Conservation (phyloP, 1,284 basidiomycete genomes). For the Prillingera fragicola region DNA sequence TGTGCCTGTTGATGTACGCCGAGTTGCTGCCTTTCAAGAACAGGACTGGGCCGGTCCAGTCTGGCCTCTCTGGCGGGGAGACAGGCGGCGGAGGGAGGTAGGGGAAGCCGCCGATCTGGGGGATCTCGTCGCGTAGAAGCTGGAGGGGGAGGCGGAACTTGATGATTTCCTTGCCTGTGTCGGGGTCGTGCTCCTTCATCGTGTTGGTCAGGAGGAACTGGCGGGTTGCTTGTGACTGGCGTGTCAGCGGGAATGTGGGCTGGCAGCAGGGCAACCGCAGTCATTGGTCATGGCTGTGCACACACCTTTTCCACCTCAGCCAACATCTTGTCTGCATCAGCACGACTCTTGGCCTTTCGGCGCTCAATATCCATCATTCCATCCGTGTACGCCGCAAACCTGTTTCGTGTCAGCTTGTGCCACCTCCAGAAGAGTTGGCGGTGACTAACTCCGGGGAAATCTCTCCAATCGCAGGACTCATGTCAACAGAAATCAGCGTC, state of each 20-base stretch:
- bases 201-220: conserved; percentile 58
- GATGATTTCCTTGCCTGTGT: conserved; percentile 29
- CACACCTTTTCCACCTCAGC: conserved; percentile 49
- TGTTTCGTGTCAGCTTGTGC: conserved; percentile 11
- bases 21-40: conserved; percentile 54
- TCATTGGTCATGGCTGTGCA: too few species aligned
- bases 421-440: not conserved
- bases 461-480: conserved; percentile 52
- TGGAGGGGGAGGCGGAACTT: conserved; percentile 53
- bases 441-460: conserved; percentile 51
- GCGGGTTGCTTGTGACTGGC: conserved; percentile 50
- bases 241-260: not conserved
- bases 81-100: conserved; percentile 43
- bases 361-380: conserved; percentile 52
- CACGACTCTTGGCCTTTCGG: conserved; percentile 46
- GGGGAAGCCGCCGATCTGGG: conserved; percentile 54
- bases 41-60: conserved; percentile 51
- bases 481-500: conserved; percentile 53
- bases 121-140: conserved; percentile 48
- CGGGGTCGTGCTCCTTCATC: conserved; percentile 24
- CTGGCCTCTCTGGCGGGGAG: too few species aligned
- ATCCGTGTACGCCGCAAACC: conserved; percentile 49
- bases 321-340: conserved; percentile 53
- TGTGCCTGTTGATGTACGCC: conserved; percentile 53
- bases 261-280: too few species aligned